phyloP scores from a whole-genome alignment of 2,329 filamentous ascomycete genomes.

The Emydomyces testavorans region DNA sequence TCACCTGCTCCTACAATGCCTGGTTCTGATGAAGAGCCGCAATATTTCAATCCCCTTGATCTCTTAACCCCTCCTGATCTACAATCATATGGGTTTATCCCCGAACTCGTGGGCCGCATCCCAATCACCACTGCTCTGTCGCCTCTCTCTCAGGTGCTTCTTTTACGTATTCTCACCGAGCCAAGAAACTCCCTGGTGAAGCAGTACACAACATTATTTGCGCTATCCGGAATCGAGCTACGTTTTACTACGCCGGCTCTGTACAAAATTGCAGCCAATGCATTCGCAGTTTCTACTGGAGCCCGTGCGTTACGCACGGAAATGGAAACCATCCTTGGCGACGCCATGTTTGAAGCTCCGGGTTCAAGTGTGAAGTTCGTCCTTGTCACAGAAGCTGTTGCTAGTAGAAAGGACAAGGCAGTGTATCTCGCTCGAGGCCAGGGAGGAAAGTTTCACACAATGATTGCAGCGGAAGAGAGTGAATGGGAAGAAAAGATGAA shows the following conservation, averaged over 20 bases:
- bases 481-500: conserved; percentile 37
- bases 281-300: conserved; percentile 60
- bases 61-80: conserved; percentile 64
- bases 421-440: conserved; percentile 43
- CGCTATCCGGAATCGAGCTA: conserved; percentile 63
- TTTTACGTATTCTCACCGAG: conserved; percentile 83
- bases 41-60: conserved; percentile 51
- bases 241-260: conserved; percentile 73
- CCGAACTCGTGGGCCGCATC: conserved; percentile 88
- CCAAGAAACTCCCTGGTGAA: conserved; percentile 77
- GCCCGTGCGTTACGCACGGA: conserved; percentile 68
- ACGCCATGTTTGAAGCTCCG: conserved; percentile 72
- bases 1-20: conserved; percentile 34
- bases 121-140: conserved; percentile 81
- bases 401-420: conserved; percentile 48
- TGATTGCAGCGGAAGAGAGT: conserved; percentile 42
- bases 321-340: conserved; percentile 64
- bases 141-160: conserved; percentile 54
- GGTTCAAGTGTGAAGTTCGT: conserved; percentile 56
- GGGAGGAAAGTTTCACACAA: conserved; percentile 40
- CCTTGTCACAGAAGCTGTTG: conserved; percentile 59
- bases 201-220: conserved; percentile 82
- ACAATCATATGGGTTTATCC: conserved; percentile 81
- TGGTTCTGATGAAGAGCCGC: conserved; percentile 33
- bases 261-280: conserved; percentile 66